These are phyloP conservation scores for Thelonectria discophora DNA, from an alignment of 2,329 filamentous ascomycete genomes.

Conservation along the genomic window DNA sequence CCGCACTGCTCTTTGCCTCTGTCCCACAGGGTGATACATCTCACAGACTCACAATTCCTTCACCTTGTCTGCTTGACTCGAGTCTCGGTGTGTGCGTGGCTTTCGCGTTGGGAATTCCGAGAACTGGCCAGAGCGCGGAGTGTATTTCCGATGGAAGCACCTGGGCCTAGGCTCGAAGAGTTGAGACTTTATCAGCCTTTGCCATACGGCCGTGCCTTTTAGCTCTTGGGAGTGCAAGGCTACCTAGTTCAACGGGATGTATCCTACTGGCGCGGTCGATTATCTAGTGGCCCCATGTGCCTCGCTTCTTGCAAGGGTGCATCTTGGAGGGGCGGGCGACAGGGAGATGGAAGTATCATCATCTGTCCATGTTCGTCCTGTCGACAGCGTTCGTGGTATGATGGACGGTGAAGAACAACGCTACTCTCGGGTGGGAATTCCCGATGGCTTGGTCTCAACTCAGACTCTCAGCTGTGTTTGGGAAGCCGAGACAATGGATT, in stretches of 20 bases:
- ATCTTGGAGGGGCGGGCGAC: background rate
- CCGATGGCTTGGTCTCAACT: background rate
- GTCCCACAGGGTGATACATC: background rate
- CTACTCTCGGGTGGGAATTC: background rate
- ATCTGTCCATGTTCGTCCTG: background rate
- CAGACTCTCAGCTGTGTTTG: background rate
- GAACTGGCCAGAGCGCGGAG: background rate
- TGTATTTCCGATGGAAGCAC: background rate
- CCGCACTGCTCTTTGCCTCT: slow-evolving; percentile 3
- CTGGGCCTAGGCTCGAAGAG: background rate
- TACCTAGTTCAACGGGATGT: background rate
- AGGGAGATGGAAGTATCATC: background rate
- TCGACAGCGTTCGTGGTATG: background rate
- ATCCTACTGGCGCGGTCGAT: background rate
- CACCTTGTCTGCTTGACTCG: background rate
- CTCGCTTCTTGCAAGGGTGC: background rate
- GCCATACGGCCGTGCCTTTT: background rate
- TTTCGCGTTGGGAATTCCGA: background rate
- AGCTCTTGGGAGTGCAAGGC: background rate
- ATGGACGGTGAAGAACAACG: background rate
- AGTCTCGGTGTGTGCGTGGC: background rate
- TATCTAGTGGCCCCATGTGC: background rate
- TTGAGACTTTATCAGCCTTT: background rate
- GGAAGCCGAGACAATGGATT: background rate
- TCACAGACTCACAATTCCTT: background rate